Evolutionary conservation across 108 stramenopile genomes (phyloP).

Genomic region (Cyclotella sp.): DNA sequence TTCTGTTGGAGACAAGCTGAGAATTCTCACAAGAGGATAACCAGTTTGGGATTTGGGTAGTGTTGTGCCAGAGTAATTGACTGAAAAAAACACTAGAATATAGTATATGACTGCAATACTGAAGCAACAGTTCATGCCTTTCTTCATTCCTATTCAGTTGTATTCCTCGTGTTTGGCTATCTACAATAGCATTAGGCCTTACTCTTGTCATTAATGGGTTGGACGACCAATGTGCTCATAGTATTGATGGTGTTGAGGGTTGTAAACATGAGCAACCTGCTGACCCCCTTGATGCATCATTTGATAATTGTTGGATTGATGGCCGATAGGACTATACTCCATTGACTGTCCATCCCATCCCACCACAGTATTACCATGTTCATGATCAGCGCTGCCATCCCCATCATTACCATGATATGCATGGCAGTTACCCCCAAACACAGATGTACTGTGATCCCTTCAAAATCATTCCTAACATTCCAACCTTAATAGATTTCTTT

Average conservation of each 20-base stretch:
- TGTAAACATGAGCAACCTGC: not conserved
- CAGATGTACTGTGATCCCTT: conserved; percentile 22
- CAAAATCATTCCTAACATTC: conserved; percentile 42
- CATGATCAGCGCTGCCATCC: conserved; percentile 9
- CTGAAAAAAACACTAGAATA: not conserved
- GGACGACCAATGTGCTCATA: not conserved
- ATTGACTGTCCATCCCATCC: conserved; percentile 8
- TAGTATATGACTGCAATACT: too few species aligned
- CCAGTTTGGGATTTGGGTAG: conserved; percentile 55
- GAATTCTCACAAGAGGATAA: conserved; percentile 48
- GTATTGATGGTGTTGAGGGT: not conserved
- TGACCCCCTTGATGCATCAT: not conserved
- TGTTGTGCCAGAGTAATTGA: conserved; percentile 35
- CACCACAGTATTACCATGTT: conserved; percentile 3
- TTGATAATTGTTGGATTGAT: not conserved
- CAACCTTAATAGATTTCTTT: conserved; percentile 27
- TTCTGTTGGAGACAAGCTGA: conserved; percentile 52
- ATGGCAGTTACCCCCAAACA: not conserved
- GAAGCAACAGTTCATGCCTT: too few species aligned
- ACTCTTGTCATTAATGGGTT: not conserved
- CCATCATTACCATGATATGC: not conserved
- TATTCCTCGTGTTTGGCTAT: not conserved
- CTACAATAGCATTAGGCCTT: not conserved
- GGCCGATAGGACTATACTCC: not conserved
- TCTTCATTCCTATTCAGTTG: too few species aligned